Conservation (phyloP, 495 filamentous ascomycete species). For the Podospora australis region DNA sequence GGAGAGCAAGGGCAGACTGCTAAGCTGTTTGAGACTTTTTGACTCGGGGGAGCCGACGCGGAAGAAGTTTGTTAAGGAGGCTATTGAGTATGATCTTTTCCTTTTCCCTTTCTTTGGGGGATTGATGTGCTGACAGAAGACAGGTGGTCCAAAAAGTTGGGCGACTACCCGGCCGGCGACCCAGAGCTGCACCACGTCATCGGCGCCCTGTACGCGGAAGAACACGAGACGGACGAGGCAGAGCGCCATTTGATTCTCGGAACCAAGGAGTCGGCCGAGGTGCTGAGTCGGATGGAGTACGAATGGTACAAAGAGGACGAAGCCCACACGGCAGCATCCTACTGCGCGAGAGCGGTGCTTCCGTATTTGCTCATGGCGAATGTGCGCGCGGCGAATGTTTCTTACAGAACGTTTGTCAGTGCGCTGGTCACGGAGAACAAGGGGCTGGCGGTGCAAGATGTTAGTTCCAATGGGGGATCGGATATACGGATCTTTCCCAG, state of each 20-base stretch:
- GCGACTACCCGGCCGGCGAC: constrained; percentile 86
- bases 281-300: constrained; percentile 76
- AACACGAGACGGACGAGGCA: constrained; percentile 84
- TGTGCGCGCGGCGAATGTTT: constrained; percentile 76
- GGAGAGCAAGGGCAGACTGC: constrained; percentile 50
- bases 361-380: constrained; percentile 90
- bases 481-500: constrained; percentile 79
- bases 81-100: constrained; percentile 61
- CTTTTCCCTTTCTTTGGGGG: neutral
- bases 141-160: constrained; percentile 78
- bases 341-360: constrained; percentile 81
- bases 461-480: constrained; percentile 64
- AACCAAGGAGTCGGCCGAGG: constrained; percentile 79
- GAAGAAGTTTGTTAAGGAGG: constrained; percentile 85
- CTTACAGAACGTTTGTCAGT: constrained; percentile 71
- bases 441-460: constrained; percentile 67
- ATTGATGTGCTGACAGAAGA: neutral
- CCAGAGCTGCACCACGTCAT: constrained; percentile 93
- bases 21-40: constrained; percentile 68
- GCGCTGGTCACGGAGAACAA: constrained; percentile 60
- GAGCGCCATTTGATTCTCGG: constrained; percentile 86
- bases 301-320: constrained; percentile 89
- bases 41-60: constrained; percentile 76
- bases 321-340: constrained; percentile 80
- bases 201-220: constrained; percentile 81